These are phyloP conservation scores for Mortierella sp. DNA, from an alignment of 371 early-diverging fungal genomes.

Conservation along the genomic window DNA sequence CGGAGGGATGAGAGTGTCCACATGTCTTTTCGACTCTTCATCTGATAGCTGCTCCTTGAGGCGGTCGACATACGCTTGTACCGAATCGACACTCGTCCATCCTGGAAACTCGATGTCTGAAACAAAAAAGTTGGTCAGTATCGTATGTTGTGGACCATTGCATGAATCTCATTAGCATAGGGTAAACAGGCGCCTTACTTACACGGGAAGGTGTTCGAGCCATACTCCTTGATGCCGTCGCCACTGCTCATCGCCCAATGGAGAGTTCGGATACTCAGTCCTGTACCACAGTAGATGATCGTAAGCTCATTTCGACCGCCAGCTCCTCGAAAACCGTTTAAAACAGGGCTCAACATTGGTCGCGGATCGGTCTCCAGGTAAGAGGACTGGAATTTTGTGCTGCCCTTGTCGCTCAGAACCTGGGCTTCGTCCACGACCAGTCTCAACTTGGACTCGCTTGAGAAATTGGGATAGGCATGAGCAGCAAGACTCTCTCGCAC, in stretches of 20 bases:
- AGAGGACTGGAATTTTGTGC: background rate
- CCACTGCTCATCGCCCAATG: constrained; percentile 33
- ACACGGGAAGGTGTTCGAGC: constrained; percentile 21
- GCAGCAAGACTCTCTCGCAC: constrained; percentile 8
- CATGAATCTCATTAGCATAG: background rate
- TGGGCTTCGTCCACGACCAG: constrained; percentile 10
- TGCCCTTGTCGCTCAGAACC: background rate
- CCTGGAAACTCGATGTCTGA: constrained; percentile 25
- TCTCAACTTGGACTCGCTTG: constrained; percentile 1
- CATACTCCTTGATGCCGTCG: constrained; percentile 23
- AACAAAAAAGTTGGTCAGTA: background rate
- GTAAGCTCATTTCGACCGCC: constrained; percentile 21
- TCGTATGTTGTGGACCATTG: background rate
- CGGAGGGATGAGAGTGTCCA: constrained; percentile 28
- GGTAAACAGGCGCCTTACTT: background rate
- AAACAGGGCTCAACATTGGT: background rate
- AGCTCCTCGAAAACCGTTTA: constrained; percentile 14
- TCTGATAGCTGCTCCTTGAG: constrained; percentile 30
- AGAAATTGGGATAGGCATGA: background rate
- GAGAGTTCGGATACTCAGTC: constrained; percentile 26
- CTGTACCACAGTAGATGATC: constrained; percentile 36
- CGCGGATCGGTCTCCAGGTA: background rate
- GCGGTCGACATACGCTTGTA: constrained; percentile 16
- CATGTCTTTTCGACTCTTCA: constrained; percentile 19
- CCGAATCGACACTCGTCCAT: constrained; percentile 12